phyloP scores from a whole-genome alignment of 495 filamentous ascomycete species.

The Daldinia childiae region DNA sequence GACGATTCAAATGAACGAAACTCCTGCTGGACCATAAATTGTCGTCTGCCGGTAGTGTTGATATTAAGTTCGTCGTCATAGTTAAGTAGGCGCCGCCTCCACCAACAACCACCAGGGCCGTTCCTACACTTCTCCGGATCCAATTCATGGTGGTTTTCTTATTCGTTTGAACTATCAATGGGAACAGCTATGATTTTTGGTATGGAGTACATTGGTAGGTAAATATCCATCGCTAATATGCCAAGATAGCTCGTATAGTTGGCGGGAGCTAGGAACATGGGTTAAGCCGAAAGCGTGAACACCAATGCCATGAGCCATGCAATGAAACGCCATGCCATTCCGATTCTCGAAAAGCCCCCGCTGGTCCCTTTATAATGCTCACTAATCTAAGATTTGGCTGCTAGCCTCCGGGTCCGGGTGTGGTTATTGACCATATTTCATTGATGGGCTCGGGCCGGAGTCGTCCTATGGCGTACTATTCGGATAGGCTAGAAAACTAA shows the following conservation, averaged over 20 bases:
- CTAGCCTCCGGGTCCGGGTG: background rate
- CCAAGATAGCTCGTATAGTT: background rate
- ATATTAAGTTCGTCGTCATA: constrained; percentile 47
- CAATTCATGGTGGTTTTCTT: constrained; percentile 52
- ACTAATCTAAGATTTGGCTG: background rate
- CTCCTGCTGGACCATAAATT: constrained; percentile 64
- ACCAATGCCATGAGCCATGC: background rate
- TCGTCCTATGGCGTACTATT: too few species aligned
- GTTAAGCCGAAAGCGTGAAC: background rate
- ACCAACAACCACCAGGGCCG: constrained; percentile 50
- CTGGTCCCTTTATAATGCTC: background rate
- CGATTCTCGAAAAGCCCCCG: background rate
- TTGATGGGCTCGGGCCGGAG: too few species aligned
- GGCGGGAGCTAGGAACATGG: background rate
- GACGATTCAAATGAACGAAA: constrained; percentile 66
- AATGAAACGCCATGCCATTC: background rate
- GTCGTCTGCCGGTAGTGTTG: constrained; percentile 63
- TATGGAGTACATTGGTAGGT: background rate
- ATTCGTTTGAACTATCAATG: background rate
- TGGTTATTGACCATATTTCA: background rate
- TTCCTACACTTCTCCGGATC: constrained; percentile 45
- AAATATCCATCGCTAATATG: background rate
- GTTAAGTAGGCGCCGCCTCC: constrained; percentile 48
- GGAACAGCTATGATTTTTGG: background rate
- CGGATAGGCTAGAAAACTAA: too few species aligned